Evolutionary conservation across 2,329 filamentous ascomycete genomes (phyloP).

Genomic region (Aspergillus proliferans): DNA sequence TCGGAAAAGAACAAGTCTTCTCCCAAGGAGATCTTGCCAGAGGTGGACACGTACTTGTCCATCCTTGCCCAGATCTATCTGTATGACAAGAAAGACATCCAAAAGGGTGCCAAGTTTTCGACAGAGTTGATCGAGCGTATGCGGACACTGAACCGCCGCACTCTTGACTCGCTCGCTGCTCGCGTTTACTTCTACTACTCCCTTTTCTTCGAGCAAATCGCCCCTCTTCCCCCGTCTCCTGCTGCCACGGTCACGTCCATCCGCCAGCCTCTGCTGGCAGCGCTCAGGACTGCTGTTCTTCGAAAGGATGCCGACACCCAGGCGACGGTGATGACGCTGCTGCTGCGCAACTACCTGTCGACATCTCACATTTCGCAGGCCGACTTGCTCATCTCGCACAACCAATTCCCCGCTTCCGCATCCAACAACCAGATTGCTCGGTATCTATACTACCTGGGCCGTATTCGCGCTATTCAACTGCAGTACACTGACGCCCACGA

Average conservation of each 20-base stretch:
- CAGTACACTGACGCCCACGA: conserved; percentile 96
- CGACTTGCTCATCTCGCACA: conserved; percentile 91
- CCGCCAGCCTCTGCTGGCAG: conserved; percentile 76
- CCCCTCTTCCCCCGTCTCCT: conserved; percentile 79
- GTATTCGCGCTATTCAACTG: conserved; percentile 92
- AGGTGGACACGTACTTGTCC: conserved; percentile 82
- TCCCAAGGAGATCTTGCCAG: conserved; percentile 70
- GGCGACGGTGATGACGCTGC: conserved; percentile 86
- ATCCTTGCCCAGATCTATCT: conserved; percentile 83
- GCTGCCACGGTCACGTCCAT: conserved; percentile 82
- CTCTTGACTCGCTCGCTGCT: conserved; percentile 84
- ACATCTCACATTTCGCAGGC: conserved; percentile 97
- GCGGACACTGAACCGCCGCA: conserved; percentile 84
- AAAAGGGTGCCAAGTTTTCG: conserved; percentile 79
- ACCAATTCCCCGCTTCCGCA: conserved; percentile 86
- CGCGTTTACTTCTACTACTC: conserved; percentile 99
- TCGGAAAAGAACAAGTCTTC: conserved; percentile 59
- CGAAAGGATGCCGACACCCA: conserved; percentile 98
- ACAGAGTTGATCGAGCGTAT: conserved; percentile 75
- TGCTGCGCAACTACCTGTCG: conserved; percentile 90
- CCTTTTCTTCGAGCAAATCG: conserved; percentile 86
- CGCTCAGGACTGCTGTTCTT: conserved; percentile 88
- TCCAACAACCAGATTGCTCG: conserved; percentile 97
- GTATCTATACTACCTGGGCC: conserved; percentile 94
- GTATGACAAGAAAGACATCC: conserved; percentile 74